Evolutionary conservation across 2,329 filamentous ascomycete genomes (phyloP).

Genomic region (Alternaria sp.): DNA sequence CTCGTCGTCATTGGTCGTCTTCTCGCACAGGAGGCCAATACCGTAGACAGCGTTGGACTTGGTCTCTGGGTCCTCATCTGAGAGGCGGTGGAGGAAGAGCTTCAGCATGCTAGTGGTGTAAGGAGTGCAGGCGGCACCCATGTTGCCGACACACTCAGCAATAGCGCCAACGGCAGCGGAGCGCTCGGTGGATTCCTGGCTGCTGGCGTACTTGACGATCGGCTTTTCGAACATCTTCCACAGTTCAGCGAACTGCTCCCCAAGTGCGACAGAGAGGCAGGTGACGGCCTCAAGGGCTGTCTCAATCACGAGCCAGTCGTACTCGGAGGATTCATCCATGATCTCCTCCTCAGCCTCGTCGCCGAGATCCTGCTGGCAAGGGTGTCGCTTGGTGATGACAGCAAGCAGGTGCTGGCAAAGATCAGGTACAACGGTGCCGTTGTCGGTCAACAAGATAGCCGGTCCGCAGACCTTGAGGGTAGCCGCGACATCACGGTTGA

Average conservation of each 20-base stretch:
- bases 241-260: constrained; percentile 79
- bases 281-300: constrained; percentile 91
- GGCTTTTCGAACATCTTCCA: constrained; percentile 98
- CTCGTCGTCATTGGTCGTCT: constrained; percentile 75
- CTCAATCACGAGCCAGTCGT: constrained; percentile 96
- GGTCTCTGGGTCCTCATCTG: constrained; percentile 87
- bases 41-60: constrained; percentile 97
- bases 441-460: constrained; percentile 76
- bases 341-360: constrained; percentile 75
- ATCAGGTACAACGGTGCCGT: constrained; percentile 70
- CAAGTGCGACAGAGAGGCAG: constrained; percentile 81
- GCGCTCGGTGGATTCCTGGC: constrained; percentile 84
- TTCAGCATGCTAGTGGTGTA: constrained; percentile 80
- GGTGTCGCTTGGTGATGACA: constrained; percentile 88
- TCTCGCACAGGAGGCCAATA: constrained; percentile 80
- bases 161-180: constrained; percentile 90
- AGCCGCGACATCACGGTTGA: constrained; percentile 90
- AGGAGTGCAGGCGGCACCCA: constrained; percentile 79
- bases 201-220: constrained; percentile 84
- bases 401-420: constrained; percentile 76
- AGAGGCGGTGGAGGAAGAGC: constrained; percentile 82
- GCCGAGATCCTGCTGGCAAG: constrained; percentile 89
- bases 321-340: constrained; percentile 81
- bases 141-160: constrained; percentile 86
- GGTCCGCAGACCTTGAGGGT: constrained; percentile 92